Base-by-base conservation (phyloP, 768 basidiomycete genomes). In the Daedaleopsis sinensis region DNA sequence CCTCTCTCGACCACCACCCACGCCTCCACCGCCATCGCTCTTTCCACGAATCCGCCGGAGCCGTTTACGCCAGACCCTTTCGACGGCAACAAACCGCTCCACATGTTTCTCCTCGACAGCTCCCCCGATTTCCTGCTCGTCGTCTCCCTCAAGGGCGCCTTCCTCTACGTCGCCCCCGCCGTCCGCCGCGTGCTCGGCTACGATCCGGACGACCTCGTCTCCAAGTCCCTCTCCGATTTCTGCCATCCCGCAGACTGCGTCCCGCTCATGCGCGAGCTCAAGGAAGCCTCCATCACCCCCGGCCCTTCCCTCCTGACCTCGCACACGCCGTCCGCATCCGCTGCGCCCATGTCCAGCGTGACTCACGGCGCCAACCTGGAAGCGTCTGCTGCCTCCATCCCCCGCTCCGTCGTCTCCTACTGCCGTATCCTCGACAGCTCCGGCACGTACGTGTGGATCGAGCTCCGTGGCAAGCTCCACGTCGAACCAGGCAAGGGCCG, bases 401-500 rank as follows among this genome's bases (percentile, higher is more conserved):
- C 86, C 1, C 82, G 85, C 55, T 77, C 82, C 0, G 92, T 97
- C 46, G 90, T 94, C 71, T 78, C 98, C 13, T 83, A 98, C 39
- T 98, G 94, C 78, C 82, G 96, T 3, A 91, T 93, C 9, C 80
- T 82, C 35, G 84, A 89, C 8, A 93, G 91, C 72, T 66, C 73
- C 49, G 84, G 79, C 1, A 67, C 67, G 1, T 95, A 90, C 74
- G 82, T 94, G 19, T 99, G 96, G 96, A 79, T 98, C 16, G 94
- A 97, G 72, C 90, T 88, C 52, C 80, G 89, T n/a, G 96, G 96
- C 1, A 80, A 93, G 35, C 80, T 98, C 43, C 90, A 96, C 68
- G 84, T 92, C 58, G 96, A 99, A 77, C 89, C 94, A 0, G 94
- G 94, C 1, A 98, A 98, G 70, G 94, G 94, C 0, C 80, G 94